These are phyloP conservation scores for Coelastrella sp. DNA, from an alignment of 139 green algal genomes.

Conservation along the genomic window DNA sequence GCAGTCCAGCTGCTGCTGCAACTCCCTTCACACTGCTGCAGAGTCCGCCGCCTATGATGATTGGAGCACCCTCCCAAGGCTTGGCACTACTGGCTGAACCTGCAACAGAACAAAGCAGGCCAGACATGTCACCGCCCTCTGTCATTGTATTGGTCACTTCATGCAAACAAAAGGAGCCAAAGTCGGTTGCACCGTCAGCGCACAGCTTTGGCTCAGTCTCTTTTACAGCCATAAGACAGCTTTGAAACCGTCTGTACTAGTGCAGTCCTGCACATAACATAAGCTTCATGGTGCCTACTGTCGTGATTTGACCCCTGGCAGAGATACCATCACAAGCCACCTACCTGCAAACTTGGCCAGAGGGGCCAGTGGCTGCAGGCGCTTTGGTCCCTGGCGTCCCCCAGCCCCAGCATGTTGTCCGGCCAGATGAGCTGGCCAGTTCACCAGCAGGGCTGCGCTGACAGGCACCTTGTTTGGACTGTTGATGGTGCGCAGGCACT, in stretches of 20 bases:
- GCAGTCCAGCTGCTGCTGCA: background rate
- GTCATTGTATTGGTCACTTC: background rate
- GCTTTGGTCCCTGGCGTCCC: constrained; percentile 61
- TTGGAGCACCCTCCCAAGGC: constrained; percentile 70
- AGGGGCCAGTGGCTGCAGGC: constrained; percentile 72
- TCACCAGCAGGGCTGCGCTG: constrained; percentile 67
- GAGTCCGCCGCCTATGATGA: constrained; percentile 69
- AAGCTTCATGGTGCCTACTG: too few species aligned
- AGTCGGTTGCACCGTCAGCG: background rate
- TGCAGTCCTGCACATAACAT: too few species aligned
- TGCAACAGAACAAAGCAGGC: background rate
- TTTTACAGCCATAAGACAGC: background rate
- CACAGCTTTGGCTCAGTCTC: background rate
- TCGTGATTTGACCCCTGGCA: too few species aligned
- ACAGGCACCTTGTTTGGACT: constrained; percentile 71
- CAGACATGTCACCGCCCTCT: background rate
- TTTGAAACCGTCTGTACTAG: background rate
- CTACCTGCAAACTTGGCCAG: constrained; percentile 73
- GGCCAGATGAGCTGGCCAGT: constrained; percentile 59
- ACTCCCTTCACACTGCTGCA: background rate
- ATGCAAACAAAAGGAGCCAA: background rate
- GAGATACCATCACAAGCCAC: background rate
- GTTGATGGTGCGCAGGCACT: constrained; percentile 72
- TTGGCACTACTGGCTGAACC: constrained; percentile 49
- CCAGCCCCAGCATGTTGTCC: background rate